Evolutionary conservation across 23 red algal genomes (phyloP).

Genomic region (Gracilaria gracilis): DNA sequence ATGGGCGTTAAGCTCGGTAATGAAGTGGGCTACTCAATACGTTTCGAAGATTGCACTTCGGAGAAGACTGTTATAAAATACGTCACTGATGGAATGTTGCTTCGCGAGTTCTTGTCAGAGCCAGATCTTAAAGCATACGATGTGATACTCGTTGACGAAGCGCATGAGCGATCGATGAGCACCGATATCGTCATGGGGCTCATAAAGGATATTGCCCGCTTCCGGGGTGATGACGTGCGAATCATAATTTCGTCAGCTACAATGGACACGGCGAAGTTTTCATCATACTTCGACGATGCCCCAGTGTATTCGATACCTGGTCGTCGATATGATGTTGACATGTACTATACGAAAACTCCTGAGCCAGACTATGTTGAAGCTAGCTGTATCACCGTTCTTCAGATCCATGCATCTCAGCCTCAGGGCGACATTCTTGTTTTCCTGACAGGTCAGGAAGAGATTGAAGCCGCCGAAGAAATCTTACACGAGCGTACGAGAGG

Average conservation of each 20-base stretch:
- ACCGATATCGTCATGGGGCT: slow-evolving; percentile 97
- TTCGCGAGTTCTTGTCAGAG: slow-evolving; percentile 87
- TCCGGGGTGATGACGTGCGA: slow-evolving; percentile 74
- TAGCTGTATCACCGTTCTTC: slow-evolving; percentile 77
- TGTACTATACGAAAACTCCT: slow-evolving; percentile 72
- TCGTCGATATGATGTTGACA: slow-evolving; percentile 88
- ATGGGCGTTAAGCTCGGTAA: slow-evolving; percentile 83
- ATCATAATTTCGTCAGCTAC: slow-evolving; percentile 93
- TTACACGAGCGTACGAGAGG: slow-evolving; percentile 67
- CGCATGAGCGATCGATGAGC: slow-evolving; percentile 94
- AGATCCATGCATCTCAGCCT: slow-evolving; percentile 82
- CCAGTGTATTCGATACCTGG: slow-evolving; percentile 92
- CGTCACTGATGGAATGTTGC: slow-evolving; percentile 96
- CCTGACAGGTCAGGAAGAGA: slow-evolving; percentile 97
- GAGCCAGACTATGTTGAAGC: slow-evolving; percentile 91
- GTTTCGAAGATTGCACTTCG: slow-evolving; percentile 95
- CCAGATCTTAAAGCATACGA: slow-evolving; percentile 84
- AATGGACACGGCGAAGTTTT: slow-evolving; percentile 85
- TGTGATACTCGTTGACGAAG: slow-evolving; percentile 95
- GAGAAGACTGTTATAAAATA: slow-evolving; percentile 91
- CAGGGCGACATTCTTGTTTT: slow-evolving; percentile 96
- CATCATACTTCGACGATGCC: slow-evolving; percentile 88
- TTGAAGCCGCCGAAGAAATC: slow-evolving; percentile 87
- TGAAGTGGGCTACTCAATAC: slow-evolving; percentile 95
- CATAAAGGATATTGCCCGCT: slow-evolving; percentile 86